These are phyloP conservation scores for Oxalis stricta DNA, from an alignment of 441 rosid species.

Conservation along the genomic window DNA sequence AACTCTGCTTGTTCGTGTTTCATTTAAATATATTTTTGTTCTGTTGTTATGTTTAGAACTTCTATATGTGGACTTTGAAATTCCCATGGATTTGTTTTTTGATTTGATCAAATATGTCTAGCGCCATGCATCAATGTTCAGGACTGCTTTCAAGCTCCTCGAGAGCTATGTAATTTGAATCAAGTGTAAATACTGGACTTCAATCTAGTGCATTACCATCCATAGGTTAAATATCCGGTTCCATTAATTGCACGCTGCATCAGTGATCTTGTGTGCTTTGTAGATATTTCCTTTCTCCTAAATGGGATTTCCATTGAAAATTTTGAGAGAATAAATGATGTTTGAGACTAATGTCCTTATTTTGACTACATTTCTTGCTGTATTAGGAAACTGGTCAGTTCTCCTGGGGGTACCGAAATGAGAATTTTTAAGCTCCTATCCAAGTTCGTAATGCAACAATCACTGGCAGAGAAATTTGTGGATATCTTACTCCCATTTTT, in stretches of 20 bases:
- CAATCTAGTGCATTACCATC: too few species aligned
- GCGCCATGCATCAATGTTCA: too few species aligned
- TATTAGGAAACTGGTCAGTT: conserved; percentile 57
- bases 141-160: too few species aligned
- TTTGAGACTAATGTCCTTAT: background rate
- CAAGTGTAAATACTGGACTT: too few species aligned
- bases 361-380: conserved; percentile 9
- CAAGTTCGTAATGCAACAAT: conserved; percentile 40
- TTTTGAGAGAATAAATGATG: background rate
- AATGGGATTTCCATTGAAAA: conserved; percentile 1
- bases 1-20: background rate
- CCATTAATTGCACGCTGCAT: too few species aligned
- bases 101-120: too few species aligned
- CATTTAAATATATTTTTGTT: background rate
- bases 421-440: conserved; percentile 61
- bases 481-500: conserved; percentile 66
- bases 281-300: background rate
- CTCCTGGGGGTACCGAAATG: conserved; percentile 47
- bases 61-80: too few species aligned
- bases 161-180: too few species aligned
- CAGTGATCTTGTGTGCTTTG: too few species aligned
- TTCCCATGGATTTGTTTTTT: too few species aligned
- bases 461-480: conserved; percentile 40
- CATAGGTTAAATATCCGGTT: too few species aligned
- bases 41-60: background rate